Conservation (phyloP, 257 asterid genomes). For the Agastache rugosa region DNA sequence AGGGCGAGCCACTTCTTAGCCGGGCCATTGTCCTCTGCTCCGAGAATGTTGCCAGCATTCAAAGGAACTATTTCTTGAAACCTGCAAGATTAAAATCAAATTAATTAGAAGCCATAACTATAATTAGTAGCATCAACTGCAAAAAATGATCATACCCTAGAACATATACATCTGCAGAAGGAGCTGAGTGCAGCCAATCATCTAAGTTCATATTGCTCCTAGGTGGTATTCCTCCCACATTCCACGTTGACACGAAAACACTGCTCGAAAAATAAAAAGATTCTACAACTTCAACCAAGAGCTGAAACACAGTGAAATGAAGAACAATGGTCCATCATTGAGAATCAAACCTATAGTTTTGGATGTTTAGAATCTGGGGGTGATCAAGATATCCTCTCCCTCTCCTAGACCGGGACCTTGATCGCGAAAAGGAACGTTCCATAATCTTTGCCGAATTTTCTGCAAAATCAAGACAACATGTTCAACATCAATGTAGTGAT, state of each 20-base stretch:
- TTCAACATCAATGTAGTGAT: slow-evolving; percentile 20
- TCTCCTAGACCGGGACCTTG: slow-evolving; percentile 63
- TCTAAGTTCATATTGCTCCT: slow-evolving; percentile 65
- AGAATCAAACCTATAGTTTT: slow-evolving; percentile 53
- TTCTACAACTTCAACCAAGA: background rate
- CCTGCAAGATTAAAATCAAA: slow-evolving; percentile 45
- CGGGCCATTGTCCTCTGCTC: slow-evolving; percentile 94
- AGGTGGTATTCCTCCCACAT: slow-evolving; percentile 90
- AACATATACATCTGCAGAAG: slow-evolving; percentile 94
- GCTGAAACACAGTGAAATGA: background rate
- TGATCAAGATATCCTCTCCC: slow-evolving; percentile 86
- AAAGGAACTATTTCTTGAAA: slow-evolving; percentile 97
- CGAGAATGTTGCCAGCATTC: slow-evolving; percentile 88
- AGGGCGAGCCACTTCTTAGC: slow-evolving; percentile 85
- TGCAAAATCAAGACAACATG: slow-evolving; percentile 40
- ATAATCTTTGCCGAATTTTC: slow-evolving; percentile 57
- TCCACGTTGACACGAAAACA: slow-evolving; percentile 92
- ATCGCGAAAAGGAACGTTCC: slow-evolving; percentile 62
- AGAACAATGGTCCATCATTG: background rate
- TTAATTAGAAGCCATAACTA: background rate
- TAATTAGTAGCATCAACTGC: background rate
- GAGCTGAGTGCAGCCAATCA: slow-evolving; percentile 85
- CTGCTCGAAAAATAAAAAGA: slow-evolving; percentile 47
- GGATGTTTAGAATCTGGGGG: slow-evolving; percentile 88
- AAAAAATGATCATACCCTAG: slow-evolving; percentile 55